Conservation (phyloP, 768 basidiomycete genomes). For the Podaxis mareebaensis region DNA sequence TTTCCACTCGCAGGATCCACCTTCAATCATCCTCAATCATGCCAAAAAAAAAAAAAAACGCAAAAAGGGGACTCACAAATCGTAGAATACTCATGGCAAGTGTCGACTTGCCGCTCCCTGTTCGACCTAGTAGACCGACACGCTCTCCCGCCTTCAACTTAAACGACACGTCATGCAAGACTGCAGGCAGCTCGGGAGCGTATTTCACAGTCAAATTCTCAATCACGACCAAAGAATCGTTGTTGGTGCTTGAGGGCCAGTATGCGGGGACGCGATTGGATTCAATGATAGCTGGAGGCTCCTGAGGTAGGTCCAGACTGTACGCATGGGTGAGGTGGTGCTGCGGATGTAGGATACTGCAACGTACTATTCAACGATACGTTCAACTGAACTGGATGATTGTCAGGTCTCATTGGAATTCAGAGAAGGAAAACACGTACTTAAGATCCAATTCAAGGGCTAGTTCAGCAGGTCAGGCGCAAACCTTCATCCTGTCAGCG, state of each 20-base stretch:
- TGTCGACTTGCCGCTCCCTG: conserved; percentile 79
- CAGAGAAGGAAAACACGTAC: conserved; percentile 39
- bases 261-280: conserved; percentile 81
- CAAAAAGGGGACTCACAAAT: conserved; percentile 53
- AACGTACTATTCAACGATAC: conserved; percentile 79
- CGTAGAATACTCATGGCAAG: conserved; percentile 84
- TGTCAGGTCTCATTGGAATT: not conserved
- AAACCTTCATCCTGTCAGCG: not conserved
- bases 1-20: conserved; percentile 75
- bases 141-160: conserved; percentile 69
- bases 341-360: not conserved
- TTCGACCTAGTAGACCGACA: conserved; percentile 79
- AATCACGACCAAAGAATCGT: conserved; percentile 58
- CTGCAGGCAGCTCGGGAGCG: conserved; percentile 80
- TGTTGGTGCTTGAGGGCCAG: conserved; percentile 57
- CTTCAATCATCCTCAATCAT: conserved; percentile 29
- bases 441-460: conserved; percentile 75
- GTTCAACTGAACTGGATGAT: conserved; percentile 74
- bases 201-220: conserved; percentile 83
- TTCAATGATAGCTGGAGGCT: conserved; percentile 75
- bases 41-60: not conserved
- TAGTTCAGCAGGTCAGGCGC: conserved; percentile 26
- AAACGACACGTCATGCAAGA: conserved; percentile 78
- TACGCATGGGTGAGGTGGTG: not conserved
- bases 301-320: conserved; percentile 78